Evolutionary conservation across 768 basidiomycete genomes (phyloP), one percentile per base, ranked within the genome.

Genomic region (Phylloporus sp.): DNA sequence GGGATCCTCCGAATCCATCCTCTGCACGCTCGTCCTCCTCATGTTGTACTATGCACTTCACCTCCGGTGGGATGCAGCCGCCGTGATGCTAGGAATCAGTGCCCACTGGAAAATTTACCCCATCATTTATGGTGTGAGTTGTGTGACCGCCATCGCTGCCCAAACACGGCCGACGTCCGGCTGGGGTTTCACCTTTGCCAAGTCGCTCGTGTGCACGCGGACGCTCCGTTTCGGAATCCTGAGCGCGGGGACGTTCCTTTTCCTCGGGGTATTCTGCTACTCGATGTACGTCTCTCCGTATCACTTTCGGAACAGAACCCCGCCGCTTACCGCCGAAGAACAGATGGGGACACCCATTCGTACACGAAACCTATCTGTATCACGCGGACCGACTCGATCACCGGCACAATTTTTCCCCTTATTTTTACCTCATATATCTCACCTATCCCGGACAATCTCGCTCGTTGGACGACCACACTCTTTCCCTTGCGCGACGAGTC

Each of bases 31-130:
- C 46, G 86, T 97, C 31, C 74, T 96, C 31, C 67, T 78, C 42
- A 81, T 84, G 0, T 68, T 94, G 22, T 79, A 78, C 60, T 73
- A 68, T 24, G 79, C 81, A 2, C 66, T 86, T 48, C 74, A 75
- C 33, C 71, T 68, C 4, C 71, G 71, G 35, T 86, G 87, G 81
- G 73, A 77, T 39, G 51, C 65, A 4, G 80, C 90, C 1, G 93
- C 90, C 0, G 54, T 89, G 5, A 59, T 84, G 45, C 73, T 94
- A 18, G 96, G 92, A 1, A 56, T 92, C 32, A 84, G 88, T 51
- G 83, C 91, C 0, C 93, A 97, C 58, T 95, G 92, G 90, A 99
- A 99, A 69, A 90, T 99, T 46, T 98, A 96, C 60, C 96, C 96
- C 0, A 73, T 94, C 54, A 80, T 99, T 46, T 97, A 97, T 62